Conservation (phyloP, 805 yeast genomes). For the Saturnispora serradocipensis region DNA sequence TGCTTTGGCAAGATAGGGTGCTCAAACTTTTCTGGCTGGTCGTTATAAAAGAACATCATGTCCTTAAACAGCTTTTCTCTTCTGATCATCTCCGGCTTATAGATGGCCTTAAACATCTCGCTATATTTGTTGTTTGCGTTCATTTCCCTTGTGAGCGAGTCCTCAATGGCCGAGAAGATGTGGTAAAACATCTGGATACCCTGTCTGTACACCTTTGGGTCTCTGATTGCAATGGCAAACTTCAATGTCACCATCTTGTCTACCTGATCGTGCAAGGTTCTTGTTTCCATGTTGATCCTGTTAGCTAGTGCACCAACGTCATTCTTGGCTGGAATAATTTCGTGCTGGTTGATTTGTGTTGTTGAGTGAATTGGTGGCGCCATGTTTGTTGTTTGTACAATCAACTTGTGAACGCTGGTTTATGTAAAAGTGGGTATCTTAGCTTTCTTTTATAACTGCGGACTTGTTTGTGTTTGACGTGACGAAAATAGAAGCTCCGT, state of each 20-base stretch:
- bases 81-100: conserved; percentile 66
- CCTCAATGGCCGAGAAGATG: conserved; percentile 57
- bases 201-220: conserved; percentile 69
- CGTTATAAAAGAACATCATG: conserved; percentile 56
- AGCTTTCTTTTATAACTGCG: neutral
- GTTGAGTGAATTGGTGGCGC: conserved; percentile 10
- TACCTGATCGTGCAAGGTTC: conserved; percentile 55
- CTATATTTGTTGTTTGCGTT: conserved; percentile 30
- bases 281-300: conserved; percentile 66
- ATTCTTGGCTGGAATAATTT: conserved; percentile 65
- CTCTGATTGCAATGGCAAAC: conserved; percentile 67
- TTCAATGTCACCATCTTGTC: conserved; percentile 60
- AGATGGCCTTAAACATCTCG: conserved; percentile 46
- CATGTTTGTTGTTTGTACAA: conserved; percentile 1
- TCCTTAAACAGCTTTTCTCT: conserved; percentile 48
- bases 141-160: conserved; percentile 38
- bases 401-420: no score
- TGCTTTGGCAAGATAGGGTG: conserved; percentile 53
- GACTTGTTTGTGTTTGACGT: neutral
- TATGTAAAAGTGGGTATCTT: neutral
- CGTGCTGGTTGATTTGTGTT: conserved; percentile 27
- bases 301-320: conserved; percentile 80
- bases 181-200: conserved; percentile 70
- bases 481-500: neutral
- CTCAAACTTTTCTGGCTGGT: conserved; percentile 42